These are phyloP conservation scores for Peziza echinospora DNA, from an alignment of 495 filamentous ascomycete genomes.

Conservation along the genomic window DNA sequence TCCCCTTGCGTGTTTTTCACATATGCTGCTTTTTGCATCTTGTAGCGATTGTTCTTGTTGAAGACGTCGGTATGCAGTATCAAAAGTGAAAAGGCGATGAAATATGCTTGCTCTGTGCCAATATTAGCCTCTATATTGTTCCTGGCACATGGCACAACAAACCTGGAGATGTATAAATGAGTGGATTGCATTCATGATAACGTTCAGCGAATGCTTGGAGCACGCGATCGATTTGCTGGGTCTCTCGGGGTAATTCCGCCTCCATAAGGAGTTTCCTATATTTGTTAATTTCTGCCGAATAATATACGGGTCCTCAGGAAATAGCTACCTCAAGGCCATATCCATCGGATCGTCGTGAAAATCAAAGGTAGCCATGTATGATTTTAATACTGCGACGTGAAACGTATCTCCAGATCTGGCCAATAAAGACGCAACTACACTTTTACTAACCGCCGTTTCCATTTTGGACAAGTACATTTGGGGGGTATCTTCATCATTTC, in stretches of 20 bases:
- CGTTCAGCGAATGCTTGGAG: constrained; percentile 86
- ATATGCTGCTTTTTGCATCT: constrained; percentile 94
- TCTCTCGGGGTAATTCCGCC: constrained; percentile 87
- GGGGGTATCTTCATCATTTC: constrained; percentile 73
- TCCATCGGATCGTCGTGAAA: constrained; percentile 95
- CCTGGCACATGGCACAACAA: constrained; percentile 4
- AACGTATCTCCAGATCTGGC: constrained; percentile 73
- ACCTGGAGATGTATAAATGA: constrained; percentile 72
- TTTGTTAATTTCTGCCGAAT: not conserved
- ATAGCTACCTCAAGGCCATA: constrained; percentile 48
- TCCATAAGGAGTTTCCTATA: constrained; percentile 79
- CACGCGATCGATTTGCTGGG: constrained; percentile 91
- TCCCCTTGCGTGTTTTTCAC: constrained; percentile 82
- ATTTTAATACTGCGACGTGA: constrained; percentile 57
- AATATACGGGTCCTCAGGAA: not conserved
- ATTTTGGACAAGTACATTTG: constrained; percentile 68
- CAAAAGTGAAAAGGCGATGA: constrained; percentile 87
- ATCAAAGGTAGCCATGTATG: constrained; percentile 82
- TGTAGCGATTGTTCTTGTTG: constrained; percentile 98
- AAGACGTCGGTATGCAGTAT: constrained; percentile 96
- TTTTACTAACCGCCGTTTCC: constrained; percentile 53
- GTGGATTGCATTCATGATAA: constrained; percentile 96
- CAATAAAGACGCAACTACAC: constrained; percentile 58
- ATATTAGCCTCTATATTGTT: constrained; percentile 3
- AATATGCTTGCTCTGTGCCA: constrained; percentile 66